Conservation (phyloP, 306 rosid genomes). For the Ochetophila trinervis region DNA sequence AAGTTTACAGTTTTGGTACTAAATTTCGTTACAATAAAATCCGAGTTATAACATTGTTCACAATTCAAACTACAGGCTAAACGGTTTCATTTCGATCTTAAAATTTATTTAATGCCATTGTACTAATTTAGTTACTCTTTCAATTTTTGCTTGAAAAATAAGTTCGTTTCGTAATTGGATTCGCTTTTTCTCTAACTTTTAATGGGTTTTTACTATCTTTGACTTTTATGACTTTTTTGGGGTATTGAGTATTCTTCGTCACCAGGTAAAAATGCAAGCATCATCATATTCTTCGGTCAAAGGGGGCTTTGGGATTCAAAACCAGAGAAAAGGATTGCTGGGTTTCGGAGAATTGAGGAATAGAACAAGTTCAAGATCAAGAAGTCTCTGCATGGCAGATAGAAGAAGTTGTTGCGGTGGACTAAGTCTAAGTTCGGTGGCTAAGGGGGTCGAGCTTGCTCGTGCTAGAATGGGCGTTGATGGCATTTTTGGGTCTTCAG, state of each 20-base stretch:
- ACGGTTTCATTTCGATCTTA: conserved; percentile 1
- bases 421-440: conserved; percentile 36
- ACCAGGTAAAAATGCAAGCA: conserved; percentile 58
- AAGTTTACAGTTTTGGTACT: conserved; percentile 20
- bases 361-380: conserved; percentile 27
- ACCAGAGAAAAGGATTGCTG: conserved; percentile 29
- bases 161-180: neutral
- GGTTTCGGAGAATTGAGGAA: conserved; percentile 39
- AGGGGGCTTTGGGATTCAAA: conserved; percentile 50
- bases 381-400: conserved; percentile 43
- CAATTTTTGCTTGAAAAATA: no score
- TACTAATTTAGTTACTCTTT: neutral
- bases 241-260: conserved; percentile 9
- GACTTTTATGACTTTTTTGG: conserved; percentile 15
- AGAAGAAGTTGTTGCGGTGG: conserved; percentile 44
- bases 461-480: conserved; percentile 34
- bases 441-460: conserved; percentile 54
- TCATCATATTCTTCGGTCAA: conserved; percentile 41
- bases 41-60: neutral
- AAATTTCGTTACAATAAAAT: neutral
- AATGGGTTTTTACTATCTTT: neutral
- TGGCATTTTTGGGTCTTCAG: conserved; percentile 47
- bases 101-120: neutral
- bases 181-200: neutral
- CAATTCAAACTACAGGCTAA: neutral